Evolutionary conservation across 148 eudicot species (phyloP), one percentile per base, ranked within the genome.

Genomic region (Chenopodium album): DNA sequence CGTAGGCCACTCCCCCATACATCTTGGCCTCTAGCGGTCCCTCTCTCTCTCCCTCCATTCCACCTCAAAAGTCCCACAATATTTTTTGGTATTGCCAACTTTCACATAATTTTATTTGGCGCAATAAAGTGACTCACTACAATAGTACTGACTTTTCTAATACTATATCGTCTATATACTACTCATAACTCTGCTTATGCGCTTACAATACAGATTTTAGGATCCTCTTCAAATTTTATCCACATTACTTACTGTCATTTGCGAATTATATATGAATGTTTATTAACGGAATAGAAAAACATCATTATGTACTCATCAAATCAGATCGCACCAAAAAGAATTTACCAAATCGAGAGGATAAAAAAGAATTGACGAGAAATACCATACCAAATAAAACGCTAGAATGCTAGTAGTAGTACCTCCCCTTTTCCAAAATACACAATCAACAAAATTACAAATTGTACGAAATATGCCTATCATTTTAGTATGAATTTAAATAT

Each of bases 21-120:
- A 82, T 26, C 63, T 82, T 77, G 80, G 56, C 80, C 71, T 37
- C 48, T 56, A 23, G 10, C 63, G 80, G 84, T 82, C 84, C 71
- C 80, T 29, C 50, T n/a, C 12, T 44, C n/a, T 11, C 1, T 16
- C 76, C 48, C 4, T 32, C 4, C 54, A 29, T 4, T 62, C n/a
- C 23, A 0, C 63, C 76, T 82, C 65, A 77, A 82, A 82, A 77
- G 80, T 37, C 31, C 56, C 34, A 20, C 23, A 47, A 3, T 22
- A 5, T 71, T 29, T 76, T 69, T 76, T 37, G 80, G 69, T 68
- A 37, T 44, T 16, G 10, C 80, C 76, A 70, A 52, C 50, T 28
- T 46, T 28, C 12, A 23, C 9, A 1, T 22, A 14, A 26, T 7
- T 47, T 64, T 64, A 23, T 46, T 74, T 48, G 32, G 56, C 37